Base-by-base conservation (phyloP, 306 rosid species). In the Quercus wislizeni region DNA sequence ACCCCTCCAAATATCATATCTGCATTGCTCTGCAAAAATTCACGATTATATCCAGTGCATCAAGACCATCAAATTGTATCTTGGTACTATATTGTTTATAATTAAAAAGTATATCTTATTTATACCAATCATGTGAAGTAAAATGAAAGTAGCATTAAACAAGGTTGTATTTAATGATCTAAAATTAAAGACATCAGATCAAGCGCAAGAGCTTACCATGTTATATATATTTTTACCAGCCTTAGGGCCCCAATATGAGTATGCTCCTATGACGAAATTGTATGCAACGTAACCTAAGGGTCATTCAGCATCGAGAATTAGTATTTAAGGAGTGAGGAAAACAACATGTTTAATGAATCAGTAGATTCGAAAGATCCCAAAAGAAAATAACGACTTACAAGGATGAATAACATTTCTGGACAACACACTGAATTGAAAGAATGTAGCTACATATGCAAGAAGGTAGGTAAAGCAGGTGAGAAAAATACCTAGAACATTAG, bases 171-270 rank as follows among this genome's bases (percentile, higher is more conserved):
- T 28, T 12, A 38, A 74, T 3, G 21, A 80, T 43, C 38, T 33
- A 74, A 80, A 85, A 33, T 43, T 18, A 64, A 43, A 33, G 18
- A 35, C 10, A 78, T 55, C 69, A 76, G 57, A 69, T 46, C 59
- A 70, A 67, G 71, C 5, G 68, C 57, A 71, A 78, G 20, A 64
- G 43, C 89, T 80, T 80, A 91, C 98, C 97, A 94, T 91, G 54
- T 91, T 74, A 83, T 94, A 94, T 59, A 92, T 92, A 75, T 58
- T 85, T 78, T 89, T 91, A 72, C 92, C 94, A 30, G 94, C 97
- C 86, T 91, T 94, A 19, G 98, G 97, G 1, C 93, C 98, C 98
- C 98, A 94, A 80, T 92, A 94, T 10, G 97, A 87, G 88, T 89
- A 92, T 3, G 98, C 97, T 56, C 98, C 97, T 17, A 94, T 4